These are phyloP conservation scores for Saccharata proteae DNA, from an alignment of 2,329 filamentous ascomycete species.

Conservation along the genomic window DNA sequence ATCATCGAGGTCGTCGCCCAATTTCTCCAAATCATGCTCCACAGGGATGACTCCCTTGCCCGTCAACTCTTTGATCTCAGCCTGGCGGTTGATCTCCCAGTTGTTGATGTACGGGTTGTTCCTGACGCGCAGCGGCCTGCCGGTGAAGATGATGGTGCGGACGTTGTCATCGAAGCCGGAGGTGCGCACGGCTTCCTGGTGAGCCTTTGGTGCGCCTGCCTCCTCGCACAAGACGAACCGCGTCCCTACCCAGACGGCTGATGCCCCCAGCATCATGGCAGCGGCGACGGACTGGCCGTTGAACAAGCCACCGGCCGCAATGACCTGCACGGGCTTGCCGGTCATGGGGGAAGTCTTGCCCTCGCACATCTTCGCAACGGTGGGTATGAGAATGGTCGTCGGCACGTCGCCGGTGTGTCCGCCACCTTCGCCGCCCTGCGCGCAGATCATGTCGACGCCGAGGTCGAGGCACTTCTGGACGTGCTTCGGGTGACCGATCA, in stretches of 20 bases:
- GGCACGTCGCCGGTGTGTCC: constrained; percentile 93
- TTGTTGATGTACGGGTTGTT: constrained; percentile 88
- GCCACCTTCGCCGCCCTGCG: constrained; percentile 93
- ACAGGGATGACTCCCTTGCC: constrained; percentile 83
- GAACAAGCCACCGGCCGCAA: constrained; percentile 89
- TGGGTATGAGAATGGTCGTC: constrained; percentile 82
- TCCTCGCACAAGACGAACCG: constrained; percentile 90
- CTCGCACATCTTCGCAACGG: constrained; percentile 71
- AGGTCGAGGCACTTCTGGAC: constrained; percentile 85
- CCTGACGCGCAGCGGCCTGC: constrained; percentile 83
- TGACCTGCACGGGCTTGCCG: constrained; percentile 74
- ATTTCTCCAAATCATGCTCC: constrained; percentile 82
- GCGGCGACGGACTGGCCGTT: constrained; percentile 85
- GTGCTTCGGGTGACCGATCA: constrained; percentile 99
- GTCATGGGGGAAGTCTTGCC: constrained; percentile 78
- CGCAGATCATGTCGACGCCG: constrained; percentile 93
- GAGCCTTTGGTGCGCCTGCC: constrained; percentile 81
- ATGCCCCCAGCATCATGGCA: constrained; percentile 82
- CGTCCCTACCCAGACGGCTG: constrained; percentile 91
- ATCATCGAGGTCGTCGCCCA: constrained; percentile 55
- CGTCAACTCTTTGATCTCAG: constrained; percentile 88
- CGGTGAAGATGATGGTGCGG: constrained; percentile 97
- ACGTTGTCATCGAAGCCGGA: constrained; percentile 91
- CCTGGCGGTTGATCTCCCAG: constrained; percentile 85
- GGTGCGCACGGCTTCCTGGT: constrained; percentile 91